phyloP scores from a whole-genome alignment of 768 basidiomycete species.

The Termitomyces titanicus region DNA sequence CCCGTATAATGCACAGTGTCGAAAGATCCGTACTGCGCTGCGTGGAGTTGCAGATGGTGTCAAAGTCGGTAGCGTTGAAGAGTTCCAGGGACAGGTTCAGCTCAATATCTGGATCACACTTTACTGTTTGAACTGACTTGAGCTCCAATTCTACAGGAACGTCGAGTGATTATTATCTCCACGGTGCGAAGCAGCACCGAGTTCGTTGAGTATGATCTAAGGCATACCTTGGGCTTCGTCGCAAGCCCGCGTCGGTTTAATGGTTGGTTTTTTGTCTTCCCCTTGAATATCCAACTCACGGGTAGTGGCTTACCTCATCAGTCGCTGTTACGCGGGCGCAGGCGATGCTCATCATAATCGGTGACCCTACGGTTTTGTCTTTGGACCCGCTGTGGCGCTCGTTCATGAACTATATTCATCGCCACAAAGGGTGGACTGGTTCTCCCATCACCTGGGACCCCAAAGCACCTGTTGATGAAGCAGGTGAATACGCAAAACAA shows the following conservation, averaged over 20 bases:
- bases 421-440: constrained; percentile 52
- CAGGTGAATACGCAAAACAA: constrained; percentile 19
- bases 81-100: constrained; percentile 63
- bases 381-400: constrained; percentile 57
- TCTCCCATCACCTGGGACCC: constrained; percentile 32
- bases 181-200: constrained; percentile 54
- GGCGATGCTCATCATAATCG: constrained; percentile 59
- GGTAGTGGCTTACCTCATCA: constrained; percentile 17
- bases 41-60: constrained; percentile 29
- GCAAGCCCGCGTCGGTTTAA: constrained; percentile 55
- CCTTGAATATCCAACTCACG: background rate
- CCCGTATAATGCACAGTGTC: constrained; percentile 61
- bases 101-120: constrained; percentile 3
- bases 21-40: constrained; percentile 43
- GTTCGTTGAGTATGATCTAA: constrained; percentile 46
- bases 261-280: constrained; percentile 31
- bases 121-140: background rate
- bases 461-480: constrained; percentile 15
- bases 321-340: constrained; percentile 68
- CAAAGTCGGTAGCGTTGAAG: constrained; percentile 66
- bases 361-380: constrained; percentile 54
- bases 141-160: constrained; percentile 35
- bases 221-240: constrained; percentile 56
- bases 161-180: constrained; percentile 53
- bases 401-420: constrained; percentile 56